phyloP scores from a whole-genome alignment of 805 yeast species.

The Brettanomyces custersianus region DNA sequence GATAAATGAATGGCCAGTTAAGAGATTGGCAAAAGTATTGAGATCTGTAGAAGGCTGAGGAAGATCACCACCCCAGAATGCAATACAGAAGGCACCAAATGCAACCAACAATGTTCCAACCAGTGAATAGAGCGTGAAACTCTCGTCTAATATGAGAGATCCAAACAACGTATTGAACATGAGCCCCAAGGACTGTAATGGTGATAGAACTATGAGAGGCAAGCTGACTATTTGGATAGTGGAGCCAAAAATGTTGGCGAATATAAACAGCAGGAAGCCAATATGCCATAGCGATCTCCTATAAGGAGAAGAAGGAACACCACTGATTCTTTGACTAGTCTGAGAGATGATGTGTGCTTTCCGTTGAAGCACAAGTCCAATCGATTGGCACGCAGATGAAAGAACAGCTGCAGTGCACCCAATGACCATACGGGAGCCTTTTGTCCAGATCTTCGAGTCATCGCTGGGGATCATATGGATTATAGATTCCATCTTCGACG shows the following conservation, averaged over 20 bases:
- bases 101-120: constrained; percentile 62
- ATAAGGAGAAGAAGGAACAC: constrained; percentile 21
- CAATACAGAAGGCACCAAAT: constrained; percentile 69
- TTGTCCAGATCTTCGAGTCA: no score
- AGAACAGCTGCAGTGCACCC: constrained; percentile 66
- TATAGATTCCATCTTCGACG: no score
- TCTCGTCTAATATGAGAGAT: constrained; percentile 55
- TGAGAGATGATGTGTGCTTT: constrained; percentile 53
- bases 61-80: constrained; percentile 65
- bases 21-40: constrained; percentile 35
- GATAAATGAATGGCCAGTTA: constrained; percentile 38
- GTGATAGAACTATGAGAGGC: constrained; percentile 72
- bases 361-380: constrained; percentile 76
- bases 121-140: constrained; percentile 47
- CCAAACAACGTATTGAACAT: constrained; percentile 79
- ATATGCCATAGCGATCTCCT: constrained; percentile 61
- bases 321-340: neutral
- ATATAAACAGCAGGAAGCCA: constrained; percentile 63
- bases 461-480: no score
- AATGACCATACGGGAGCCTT: no score
- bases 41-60: constrained; percentile 45
- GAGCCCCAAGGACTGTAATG: constrained; percentile 80
- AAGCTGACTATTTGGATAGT: constrained; percentile 75
- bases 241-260: constrained; percentile 73
- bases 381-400: constrained; percentile 71